Percentiles rank a stretch among this genome's conserved stretches.
These are phyloP conservation scores for Pyracantha coccinea DNA, from an alignment of 331 rosid species.

Conservation along the genomic window DNA sequence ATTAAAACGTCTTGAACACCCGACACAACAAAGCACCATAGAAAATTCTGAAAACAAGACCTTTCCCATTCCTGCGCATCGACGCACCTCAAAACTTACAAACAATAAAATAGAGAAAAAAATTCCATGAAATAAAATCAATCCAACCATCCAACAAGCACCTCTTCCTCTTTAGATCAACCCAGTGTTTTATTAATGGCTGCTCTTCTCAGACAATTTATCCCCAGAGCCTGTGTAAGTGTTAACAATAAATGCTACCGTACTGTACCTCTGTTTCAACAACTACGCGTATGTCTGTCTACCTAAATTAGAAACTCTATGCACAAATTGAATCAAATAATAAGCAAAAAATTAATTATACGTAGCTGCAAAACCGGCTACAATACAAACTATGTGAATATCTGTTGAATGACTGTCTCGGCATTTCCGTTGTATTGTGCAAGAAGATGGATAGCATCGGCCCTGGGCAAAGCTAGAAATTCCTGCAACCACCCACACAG, in stretches of 20 bases:
- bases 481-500: slow-evolving; percentile 45
- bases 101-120: background rate
- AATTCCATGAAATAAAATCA: background rate
- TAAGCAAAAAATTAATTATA: slow-evolving; percentile 23
- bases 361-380: slow-evolving; percentile 1
- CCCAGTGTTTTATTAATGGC: background rate
- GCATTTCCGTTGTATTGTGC: slow-evolving; percentile 92
- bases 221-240: background rate
- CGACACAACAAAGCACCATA: background rate
- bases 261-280: background rate
- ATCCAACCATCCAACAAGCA: background rate
- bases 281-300: slow-evolving; percentile 14
- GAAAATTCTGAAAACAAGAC: background rate
- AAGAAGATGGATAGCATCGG: slow-evolving; percentile 96
- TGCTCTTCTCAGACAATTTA: background rate
- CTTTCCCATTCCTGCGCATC: background rate
- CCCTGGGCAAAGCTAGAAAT: slow-evolving; percentile 92
- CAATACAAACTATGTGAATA: slow-evolving; percentile 53
- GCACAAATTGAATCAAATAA: slow-evolving; percentile 47
- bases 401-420: slow-evolving; percentile 88
- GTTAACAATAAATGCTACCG: background rate
- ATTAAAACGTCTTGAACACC: background rate
- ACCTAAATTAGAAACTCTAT: slow-evolving; percentile 10
- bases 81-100: background rate
- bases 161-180: background rate